Evolutionary conservation across 805 yeast genomes (phyloP), one percentile per base, ranked within the genome.

Genomic region (Starmera caribaea): DNA sequence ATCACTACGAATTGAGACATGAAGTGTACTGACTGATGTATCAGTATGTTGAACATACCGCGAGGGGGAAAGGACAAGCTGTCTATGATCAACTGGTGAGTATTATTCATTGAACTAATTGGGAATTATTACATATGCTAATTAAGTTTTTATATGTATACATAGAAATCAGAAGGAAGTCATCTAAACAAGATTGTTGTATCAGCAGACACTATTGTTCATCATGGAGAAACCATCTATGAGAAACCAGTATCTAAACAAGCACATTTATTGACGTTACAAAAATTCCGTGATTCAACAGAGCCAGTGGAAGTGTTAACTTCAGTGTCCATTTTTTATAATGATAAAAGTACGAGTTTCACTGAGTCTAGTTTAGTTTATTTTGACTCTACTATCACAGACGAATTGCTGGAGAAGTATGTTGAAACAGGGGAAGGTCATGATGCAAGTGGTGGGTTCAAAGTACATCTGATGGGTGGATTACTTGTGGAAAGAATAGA

Each of bases 391-490:
- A 41, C 53, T 2, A 59, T 78, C 12, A 67, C 77, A 1, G 76
- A 75, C 46, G 74, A 66, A n/a, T 65, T 79, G 32, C 51, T 90
- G 4, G 53, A 70, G 21, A 63, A 67, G 13, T 90, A 90, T 57
- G 81, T 83, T 10, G 69, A 68, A 3, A 62, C 79, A 2, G 80
- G 71, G 16, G 97, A 90, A 55, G 97, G 92, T 1, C 41, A 68
- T 8, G 71, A 71, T 36, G 97, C 85, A 1, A 96, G 97, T 2
- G 98, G 97, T 6, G 98, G 98, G 1, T 89, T 85, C 62, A 79
- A 78, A 49, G 79, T 82, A 43, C 97, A 90, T 59, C 84, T 80
- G 0, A 55, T 57, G 9, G 92, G 94, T 2, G 77, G 82, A 1
- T 53, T 79, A 30, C 61, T 90, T 45, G 74, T 92, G 46, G 59